Percentiles rank a stretch among this genome's conserved stretches.
Evolutionary conservation across 306 rosid species (phyloP).

Genomic region (Cucurbita moschata): DNA sequence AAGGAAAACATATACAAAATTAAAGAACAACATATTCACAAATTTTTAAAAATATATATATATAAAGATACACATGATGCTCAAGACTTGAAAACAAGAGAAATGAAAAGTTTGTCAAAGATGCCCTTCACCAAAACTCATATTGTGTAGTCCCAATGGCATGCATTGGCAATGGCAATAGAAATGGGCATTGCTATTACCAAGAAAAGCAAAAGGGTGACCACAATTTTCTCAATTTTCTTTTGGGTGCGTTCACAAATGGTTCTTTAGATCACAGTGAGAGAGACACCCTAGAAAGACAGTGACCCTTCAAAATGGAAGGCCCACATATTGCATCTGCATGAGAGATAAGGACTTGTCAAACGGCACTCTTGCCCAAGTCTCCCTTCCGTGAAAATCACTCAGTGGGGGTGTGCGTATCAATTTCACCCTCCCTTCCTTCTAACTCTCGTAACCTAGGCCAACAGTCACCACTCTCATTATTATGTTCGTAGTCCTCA

Average conservation of each 20-base stretch:
- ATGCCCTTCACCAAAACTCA: constrained; percentile 6
- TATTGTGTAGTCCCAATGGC: background rate
- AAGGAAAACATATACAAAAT: background rate
- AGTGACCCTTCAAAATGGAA: constrained; percentile 41
- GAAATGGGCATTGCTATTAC: background rate
- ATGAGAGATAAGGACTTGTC: constrained; percentile 41
- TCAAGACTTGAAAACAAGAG: background rate
- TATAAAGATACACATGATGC: background rate
- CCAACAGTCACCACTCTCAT: background rate
- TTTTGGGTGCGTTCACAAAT: constrained; percentile 2
- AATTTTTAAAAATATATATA: background rate
- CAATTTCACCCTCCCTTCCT: background rate
- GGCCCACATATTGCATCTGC: constrained; percentile 19
- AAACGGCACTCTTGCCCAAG: constrained; percentile 11
- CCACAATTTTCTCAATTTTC: constrained; percentile 21
- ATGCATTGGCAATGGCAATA: background rate
- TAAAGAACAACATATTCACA: background rate
- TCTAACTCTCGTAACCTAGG: background rate
- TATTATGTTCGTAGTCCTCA: background rate
- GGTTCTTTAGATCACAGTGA: constrained; percentile 7
- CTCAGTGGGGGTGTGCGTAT: background rate
- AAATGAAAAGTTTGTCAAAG: background rate
- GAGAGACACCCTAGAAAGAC: constrained; percentile 13
- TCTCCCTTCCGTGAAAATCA: background rate
- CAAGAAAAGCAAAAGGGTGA: constrained; percentile 16